Percentiles rank a stretch among this genome's conserved stretches.
Evolutionary conservation across 2,329 filamentous ascomycete species (phyloP).

Genomic region (Ophiostoma perfectum): DNA sequence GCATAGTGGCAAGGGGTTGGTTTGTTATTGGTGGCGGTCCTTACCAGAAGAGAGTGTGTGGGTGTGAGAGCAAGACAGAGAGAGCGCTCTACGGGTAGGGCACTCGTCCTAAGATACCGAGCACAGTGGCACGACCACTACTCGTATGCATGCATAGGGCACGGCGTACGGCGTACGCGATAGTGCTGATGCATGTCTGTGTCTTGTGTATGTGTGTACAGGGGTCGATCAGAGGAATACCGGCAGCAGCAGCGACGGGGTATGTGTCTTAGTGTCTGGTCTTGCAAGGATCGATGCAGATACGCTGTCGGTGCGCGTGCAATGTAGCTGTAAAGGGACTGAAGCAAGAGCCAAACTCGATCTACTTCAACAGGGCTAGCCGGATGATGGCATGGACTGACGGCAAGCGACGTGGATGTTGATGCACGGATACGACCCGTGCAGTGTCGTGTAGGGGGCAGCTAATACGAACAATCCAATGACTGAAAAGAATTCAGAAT

Average conservation of each 20-base stretch:
- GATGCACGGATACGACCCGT: background rate
- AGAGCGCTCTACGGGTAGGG: too few relatives aligned
- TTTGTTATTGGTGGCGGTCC: background rate
- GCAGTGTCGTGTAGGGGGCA: background rate
- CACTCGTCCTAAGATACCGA: background rate
- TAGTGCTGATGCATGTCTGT: background rate
- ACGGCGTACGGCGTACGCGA: background rate
- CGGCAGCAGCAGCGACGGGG: background rate
- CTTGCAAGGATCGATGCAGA: background rate
- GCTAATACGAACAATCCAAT: too few relatives aligned
- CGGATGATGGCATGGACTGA: background rate
- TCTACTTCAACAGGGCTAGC: background rate
- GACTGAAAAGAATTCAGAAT: too few relatives aligned
- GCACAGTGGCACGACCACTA: too few relatives aligned
- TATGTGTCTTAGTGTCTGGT: background rate
- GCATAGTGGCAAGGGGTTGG: conserved; percentile 10
- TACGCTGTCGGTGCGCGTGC: background rate
- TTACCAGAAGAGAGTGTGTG: background rate
- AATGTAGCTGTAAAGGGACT: too few relatives aligned
- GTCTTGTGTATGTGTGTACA: background rate
- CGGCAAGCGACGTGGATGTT: background rate
- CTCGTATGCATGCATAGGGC: background rate
- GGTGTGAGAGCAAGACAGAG: too few relatives aligned
- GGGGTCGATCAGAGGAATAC: background rate
- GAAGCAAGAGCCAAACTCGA: too few relatives aligned